These are phyloP conservation scores for Pleurotus ostreatus DNA, from an alignment of 768 basidiomycete species.

Conservation along the genomic window DNA sequence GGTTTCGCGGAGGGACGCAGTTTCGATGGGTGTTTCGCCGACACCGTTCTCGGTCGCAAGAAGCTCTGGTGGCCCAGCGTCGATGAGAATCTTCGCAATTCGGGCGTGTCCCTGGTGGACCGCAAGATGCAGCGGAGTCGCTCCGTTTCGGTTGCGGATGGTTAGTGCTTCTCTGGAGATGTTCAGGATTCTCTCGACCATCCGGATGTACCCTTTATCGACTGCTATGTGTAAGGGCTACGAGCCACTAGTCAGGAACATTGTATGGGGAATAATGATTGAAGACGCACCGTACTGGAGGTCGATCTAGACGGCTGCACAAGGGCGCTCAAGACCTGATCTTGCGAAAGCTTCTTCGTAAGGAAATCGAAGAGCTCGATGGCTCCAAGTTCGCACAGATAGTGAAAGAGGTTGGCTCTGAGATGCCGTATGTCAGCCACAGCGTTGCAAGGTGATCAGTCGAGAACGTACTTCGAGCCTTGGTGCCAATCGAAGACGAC, in stretches of 20 bases:
- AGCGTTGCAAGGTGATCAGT: no score
- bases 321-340: constrained; percentile 40
- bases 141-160: constrained; percentile 42
- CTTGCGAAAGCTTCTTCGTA: constrained; percentile 45
- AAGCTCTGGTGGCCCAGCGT: constrained; percentile 30
- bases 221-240: constrained; percentile 58
- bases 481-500: constrained; percentile 39
- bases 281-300: constrained; percentile 30
- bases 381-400: constrained; percentile 27
- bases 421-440: neutral
- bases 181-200: constrained; percentile 33
- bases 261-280: neutral
- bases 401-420: constrained; percentile 59
- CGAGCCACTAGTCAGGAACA: neutral
- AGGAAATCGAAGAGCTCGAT: constrained; percentile 35
- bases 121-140: constrained; percentile 50
- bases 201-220: constrained; percentile 23
- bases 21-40: constrained; percentile 39
- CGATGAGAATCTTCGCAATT: constrained; percentile 35
- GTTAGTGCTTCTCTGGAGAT: constrained; percentile 32
- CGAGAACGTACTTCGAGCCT: constrained; percentile 34
- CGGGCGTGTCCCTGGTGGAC: constrained; percentile 26
- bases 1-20: constrained; percentile 25
- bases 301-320: constrained; percentile 40
- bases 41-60: constrained; percentile 49